phyloP scores from a whole-genome alignment of 2,329 filamentous ascomycete species.

The Metarhizium robertsii region DNA sequence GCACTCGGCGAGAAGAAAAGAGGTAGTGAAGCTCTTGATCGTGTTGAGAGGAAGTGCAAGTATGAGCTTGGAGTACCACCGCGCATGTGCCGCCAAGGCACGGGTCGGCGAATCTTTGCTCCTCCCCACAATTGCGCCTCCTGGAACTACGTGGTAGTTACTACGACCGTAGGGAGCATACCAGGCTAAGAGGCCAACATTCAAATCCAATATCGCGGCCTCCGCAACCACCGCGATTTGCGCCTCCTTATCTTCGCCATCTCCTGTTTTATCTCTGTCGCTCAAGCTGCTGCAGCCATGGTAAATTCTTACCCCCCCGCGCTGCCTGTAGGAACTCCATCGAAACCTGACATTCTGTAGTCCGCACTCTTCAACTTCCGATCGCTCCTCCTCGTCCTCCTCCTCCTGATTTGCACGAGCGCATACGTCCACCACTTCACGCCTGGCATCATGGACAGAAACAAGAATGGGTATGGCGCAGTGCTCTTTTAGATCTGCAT shows the following conservation, averaged over 20 bases:
- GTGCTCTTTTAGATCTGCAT: neutral
- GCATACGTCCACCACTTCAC: constrained; percentile 88
- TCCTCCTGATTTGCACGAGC: constrained; percentile 92
- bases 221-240: neutral
- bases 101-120: constrained; percentile 29
- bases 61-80: neutral
- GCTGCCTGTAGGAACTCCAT: neutral
- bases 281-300: constrained; percentile 14
- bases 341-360: constrained; percentile 33
- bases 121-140: constrained; percentile 11
- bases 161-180: neutral
- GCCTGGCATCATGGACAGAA: constrained; percentile 81
- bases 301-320: constrained; percentile 9
- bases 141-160: constrained; percentile 11
- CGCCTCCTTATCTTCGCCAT: neutral
- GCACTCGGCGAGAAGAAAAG: neutral
- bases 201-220: neutral
- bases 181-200: constrained; percentile 10
- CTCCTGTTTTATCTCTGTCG: neutral
- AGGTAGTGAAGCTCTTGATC: neutral
- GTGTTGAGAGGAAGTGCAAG: neutral
- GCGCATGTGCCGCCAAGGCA: neutral
- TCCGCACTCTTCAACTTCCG: constrained; percentile 99
- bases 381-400: constrained; percentile 85
- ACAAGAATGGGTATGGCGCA: constrained; percentile 70